Evolutionary conservation across 169 alveolate species (phyloP).

Genomic region (Plasmodium inui): DNA sequence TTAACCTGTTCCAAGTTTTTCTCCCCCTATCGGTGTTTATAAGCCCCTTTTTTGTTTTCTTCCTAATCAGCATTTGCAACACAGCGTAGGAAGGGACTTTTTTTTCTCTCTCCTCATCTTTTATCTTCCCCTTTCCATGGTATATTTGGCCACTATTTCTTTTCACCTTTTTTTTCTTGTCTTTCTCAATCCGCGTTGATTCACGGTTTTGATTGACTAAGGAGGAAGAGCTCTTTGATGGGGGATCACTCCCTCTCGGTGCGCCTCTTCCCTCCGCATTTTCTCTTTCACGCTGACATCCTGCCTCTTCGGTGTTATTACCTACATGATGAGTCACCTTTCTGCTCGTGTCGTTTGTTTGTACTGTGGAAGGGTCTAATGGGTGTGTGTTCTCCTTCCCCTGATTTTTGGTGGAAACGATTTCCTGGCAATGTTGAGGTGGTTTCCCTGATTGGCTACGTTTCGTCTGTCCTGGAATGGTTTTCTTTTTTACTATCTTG

Average conservation of each 20-base stretch:
- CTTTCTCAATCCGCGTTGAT: neutral
- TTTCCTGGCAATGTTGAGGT: neutral
- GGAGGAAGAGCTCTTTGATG: neutral
- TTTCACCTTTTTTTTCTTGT: neutral
- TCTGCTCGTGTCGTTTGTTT: neutral
- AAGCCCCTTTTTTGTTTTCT: slow-evolving; percentile 31
- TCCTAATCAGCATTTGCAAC: slow-evolving; percentile 27
- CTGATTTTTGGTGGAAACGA: neutral
- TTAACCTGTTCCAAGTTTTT: neutral
- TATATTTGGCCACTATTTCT: slow-evolving; percentile 8
- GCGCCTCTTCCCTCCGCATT: neutral
- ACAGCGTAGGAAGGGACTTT: neutral
- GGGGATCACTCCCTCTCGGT: neutral
- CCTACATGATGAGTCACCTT: neutral
- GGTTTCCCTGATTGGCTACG: neutral
- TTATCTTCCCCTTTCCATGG: slow-evolving; percentile 8
- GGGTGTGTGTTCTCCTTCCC: neutral
- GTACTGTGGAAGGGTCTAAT: neutral
- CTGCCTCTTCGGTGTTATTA: neutral
- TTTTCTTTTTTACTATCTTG: neutral
- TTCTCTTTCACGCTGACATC: neutral
- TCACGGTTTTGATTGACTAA: neutral
- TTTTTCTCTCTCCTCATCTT: neutral
- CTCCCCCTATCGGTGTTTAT: slow-evolving; percentile 7
- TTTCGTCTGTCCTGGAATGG: neutral